A percentile compares a stretch with the other conserved stretches of the same genome.
Conservation (phyloP, 2,329 filamentous ascomycete species). For the Xylariaceae sp. region DNA sequence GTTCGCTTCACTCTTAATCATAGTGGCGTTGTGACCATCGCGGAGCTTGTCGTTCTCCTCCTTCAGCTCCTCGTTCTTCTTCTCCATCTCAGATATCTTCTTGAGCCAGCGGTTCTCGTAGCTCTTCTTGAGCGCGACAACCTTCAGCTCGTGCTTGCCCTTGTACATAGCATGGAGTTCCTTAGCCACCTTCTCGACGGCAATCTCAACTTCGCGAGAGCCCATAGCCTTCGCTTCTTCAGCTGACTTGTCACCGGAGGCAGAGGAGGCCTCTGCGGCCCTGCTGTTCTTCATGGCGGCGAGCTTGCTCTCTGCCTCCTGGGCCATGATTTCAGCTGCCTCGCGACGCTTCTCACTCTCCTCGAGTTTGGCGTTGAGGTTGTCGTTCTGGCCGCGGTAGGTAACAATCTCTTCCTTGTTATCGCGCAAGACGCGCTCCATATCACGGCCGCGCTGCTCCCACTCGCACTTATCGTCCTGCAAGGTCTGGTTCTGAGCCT, state of each 20-base stretch:
- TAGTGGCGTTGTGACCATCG: constrained; percentile 60
- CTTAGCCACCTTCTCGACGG: constrained; percentile 85
- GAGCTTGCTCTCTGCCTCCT: constrained; percentile 72
- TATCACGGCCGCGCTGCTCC: constrained; percentile 80
- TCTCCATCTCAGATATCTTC: constrained; percentile 74
- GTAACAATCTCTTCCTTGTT: constrained; percentile 78
- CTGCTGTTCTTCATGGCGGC: constrained; percentile 67
- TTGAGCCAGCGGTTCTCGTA: constrained; percentile 89
- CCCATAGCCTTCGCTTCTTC: constrained; percentile 36
- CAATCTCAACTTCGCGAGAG: constrained; percentile 70
- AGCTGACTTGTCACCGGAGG: constrained; percentile 31
- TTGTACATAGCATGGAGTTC: constrained; percentile 94
- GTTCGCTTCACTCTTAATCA: constrained; percentile 54
- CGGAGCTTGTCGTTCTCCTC: constrained; percentile 74
- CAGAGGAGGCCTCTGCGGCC: constrained; percentile 33
- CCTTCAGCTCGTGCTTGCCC: constrained; percentile 95
- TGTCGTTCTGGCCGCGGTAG: constrained; percentile 75
- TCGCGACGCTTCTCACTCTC: constrained; percentile 72
- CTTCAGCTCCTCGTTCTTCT: constrained; percentile 62
- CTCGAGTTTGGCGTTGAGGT: constrained; percentile 69
- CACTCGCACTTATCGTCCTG: constrained; percentile 74
- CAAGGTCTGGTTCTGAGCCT: constrained; percentile 64
- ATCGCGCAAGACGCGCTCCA: constrained; percentile 74
- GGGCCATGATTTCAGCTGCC: constrained; percentile 69
- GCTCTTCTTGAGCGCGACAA: constrained; percentile 78